Evolutionary conservation across 257 asterid species (phyloP), one percentile per base, ranked within the genome.

Genomic region (Mentha longifolia): DNA sequence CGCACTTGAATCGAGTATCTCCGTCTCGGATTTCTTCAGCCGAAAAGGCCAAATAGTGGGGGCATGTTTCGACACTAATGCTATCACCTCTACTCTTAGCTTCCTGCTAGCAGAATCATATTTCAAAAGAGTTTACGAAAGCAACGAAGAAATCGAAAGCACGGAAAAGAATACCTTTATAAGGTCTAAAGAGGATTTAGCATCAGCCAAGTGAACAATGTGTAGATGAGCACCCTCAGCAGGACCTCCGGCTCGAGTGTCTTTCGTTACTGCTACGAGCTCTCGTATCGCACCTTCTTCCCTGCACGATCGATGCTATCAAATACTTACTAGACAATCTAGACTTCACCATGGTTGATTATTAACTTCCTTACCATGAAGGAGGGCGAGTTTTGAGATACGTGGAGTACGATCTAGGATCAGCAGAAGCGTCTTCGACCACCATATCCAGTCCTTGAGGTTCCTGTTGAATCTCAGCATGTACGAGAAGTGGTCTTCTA

Each of bases 201-300:
- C 86, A 87, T 94, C 99, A 12, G 97, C 81, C 61, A 94, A 80
- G 81, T 94, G 99, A 76, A 94, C 99, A 64, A 94, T 80, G 80
- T 94, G 98, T 65, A 94, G 95, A 78, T 94, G 97, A 74, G 96
- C 98, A 58, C 99, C 98, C 81, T 94, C 99, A 28, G 93, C 84
- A 61, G 90, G 61, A 50, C 96, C 97, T 63, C 98, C 99, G 3
- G 74, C 61, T 76, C 85, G 74, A 4, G 98, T 89, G 76, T 88
- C 86, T 72, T 79, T 82, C 3, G 95, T 77, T 61, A 85, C 76
- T 10, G 83, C 74, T 65, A 88, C 33, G 45, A 94, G 99, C 79
- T 89, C 97, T 77, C 83, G 84, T 64, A 94, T 80, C 46, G 99
- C 98, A 42, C 85, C 93, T 81, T 86, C 95, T 80, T 94, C 99